Base-by-base conservation (phyloP, 2,329 filamentous ascomycete species). In the Byssochlamys sp. region DNA sequence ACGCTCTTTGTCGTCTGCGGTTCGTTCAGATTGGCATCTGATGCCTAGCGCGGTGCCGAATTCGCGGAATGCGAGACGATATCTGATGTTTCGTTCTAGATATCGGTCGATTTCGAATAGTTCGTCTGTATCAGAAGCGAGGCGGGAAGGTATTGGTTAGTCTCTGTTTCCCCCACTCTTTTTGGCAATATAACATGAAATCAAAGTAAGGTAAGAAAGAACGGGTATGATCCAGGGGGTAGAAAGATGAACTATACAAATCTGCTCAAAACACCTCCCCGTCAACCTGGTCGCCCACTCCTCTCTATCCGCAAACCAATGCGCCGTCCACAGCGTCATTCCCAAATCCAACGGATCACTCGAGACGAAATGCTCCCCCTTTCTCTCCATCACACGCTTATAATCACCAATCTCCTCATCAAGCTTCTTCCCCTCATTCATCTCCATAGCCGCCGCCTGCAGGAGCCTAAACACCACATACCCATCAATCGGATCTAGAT, bases 251-350 rank as follows among this genome's bases (percentile, higher is more conserved):
- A 57, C 14, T 55, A 64, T 62, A 75, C 73, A 71, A 56, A 74
- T 64, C 60, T 70, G 68, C 55, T 71, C 68, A 57, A 71, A 70
- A 51, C 71, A 75, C 64, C 65, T 64, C 10, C 53, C 61, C 3
- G 69, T 67, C 55, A 82, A 63, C 3, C 66, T 61, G 2, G 62
- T 62, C 2, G 80, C 78, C 81, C 81, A 84, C 1, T 69, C 66
- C 58, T 82, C 79, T 53, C 66, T 65, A 2, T 72, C 72, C 0
- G 66, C 67, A 58, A 77, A 76, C 68, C 82, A 80, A 59, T 83
- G 80, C 25, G 74, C 73, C 51, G 78, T 78, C 81, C 82, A 84
- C 27, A 84, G 64, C 1, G 80, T 78, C 82, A 84, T 84, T 0
- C 82, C 82, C 50, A 84, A 65, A 63, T 84, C 82, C n/a, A 84